These are phyloP conservation scores for Ceratocystis diversiconidia DNA, from an alignment of 2,329 filamentous ascomycete species.

Conservation along the genomic window DNA sequence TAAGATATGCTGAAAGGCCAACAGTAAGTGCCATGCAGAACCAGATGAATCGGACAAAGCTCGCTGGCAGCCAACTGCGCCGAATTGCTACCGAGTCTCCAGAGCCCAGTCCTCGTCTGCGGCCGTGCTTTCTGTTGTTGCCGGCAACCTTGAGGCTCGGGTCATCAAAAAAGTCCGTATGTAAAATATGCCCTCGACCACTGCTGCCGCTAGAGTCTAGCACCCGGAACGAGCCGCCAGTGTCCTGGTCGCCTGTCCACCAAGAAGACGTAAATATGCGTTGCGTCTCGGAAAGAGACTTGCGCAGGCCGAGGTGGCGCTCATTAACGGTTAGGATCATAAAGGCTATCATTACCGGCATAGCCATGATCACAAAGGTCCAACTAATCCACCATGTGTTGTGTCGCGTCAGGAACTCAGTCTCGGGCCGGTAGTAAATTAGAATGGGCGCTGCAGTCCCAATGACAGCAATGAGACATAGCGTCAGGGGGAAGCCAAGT, in stretches of 20 bases:
- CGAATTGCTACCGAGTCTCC: constrained; percentile 28
- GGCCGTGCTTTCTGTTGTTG: not conserved
- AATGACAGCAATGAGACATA: constrained; percentile 45
- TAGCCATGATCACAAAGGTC: constrained; percentile 56
- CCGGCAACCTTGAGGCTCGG: constrained; percentile 18
- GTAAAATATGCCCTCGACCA: constrained; percentile 26
- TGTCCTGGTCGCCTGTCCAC: constrained; percentile 47
- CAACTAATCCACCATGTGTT: constrained; percentile 57
- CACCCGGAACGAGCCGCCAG: constrained; percentile 29
- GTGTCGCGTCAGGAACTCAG: constrained; percentile 41
- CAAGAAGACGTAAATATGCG: constrained; percentile 52
- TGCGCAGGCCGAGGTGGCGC: constrained; percentile 46
- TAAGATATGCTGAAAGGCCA: constrained; percentile 49
- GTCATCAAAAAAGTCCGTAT: constrained; percentile 16
- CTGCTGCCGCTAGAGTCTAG: constrained; percentile 15
- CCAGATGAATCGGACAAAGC: constrained; percentile 56
- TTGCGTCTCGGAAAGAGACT: constrained; percentile 50
- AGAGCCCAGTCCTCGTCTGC: constrained; percentile 15
- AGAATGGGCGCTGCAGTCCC: constrained; percentile 46
- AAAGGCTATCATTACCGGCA: constrained; percentile 53
- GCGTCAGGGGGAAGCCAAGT: constrained; percentile 50
- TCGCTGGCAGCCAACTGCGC: constrained; percentile 46
- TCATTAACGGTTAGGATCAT: constrained; percentile 49
- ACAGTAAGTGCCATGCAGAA: constrained; percentile 51
- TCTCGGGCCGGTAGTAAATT: constrained; percentile 40